Evolutionary conservation across 768 basidiomycete genomes (phyloP), one percentile per base, ranked within the genome.

Genomic region (Tulasnella calospora): DNA sequence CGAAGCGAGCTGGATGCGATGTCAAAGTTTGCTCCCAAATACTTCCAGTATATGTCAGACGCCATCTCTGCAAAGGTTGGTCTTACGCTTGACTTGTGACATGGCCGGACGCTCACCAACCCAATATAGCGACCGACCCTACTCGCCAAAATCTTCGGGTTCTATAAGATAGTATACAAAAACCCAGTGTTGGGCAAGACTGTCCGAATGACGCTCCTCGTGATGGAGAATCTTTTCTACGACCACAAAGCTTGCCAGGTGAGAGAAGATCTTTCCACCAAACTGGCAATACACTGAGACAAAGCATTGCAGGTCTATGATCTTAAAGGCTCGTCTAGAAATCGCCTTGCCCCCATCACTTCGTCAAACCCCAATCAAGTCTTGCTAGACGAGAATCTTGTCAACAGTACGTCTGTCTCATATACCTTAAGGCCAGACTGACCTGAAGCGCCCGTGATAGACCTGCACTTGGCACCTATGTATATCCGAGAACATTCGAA

Each of bases 171-270:
- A 80, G 94, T 93, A 3, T 96, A 96, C 85, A 90, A 90, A 81
- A 95, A 94, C 88, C 75, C 94, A 88, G 84, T 89, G 13, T 47
- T 76, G 15, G 83, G 90, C 8, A 94, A 94, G 82, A 89, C 91
- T 2, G 94, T 92, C 9, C 90, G 96, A 81, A 96, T 98, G 94
- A 98, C 98, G 82, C 87, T 99, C 30, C 86, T 99, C 47, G 94
- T 99, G 72, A 99, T 98, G 97, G 98, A 99, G 85, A 99, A 96
- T 82, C 86, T 97, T 13, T 98, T 98, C 83, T 96, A 98, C 83
- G 94, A 96, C 80, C 89, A 94, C 77, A 90, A 92, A 15, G 97
- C 98, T 82, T 91, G 92, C 3, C 94, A 92, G 88, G 95, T 94
- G 51, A 74, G 80, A 73, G 6, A 6, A 9, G 70, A 17, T 74